phyloP scores from a whole-genome alignment of 345 rosid genomes.

The Turritis glabra region DNA sequence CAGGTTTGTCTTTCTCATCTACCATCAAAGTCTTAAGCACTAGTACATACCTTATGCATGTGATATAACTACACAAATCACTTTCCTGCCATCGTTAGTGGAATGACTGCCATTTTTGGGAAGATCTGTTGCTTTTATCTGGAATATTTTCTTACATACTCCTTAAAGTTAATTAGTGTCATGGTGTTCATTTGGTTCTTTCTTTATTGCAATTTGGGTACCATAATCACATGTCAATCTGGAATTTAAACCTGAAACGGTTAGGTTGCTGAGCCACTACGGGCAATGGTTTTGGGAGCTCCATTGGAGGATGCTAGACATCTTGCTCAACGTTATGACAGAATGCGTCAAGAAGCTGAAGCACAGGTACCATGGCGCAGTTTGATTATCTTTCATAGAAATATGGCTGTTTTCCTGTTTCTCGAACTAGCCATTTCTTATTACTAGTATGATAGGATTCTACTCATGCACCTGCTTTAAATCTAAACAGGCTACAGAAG shows the following conservation, averaged over 20 bases:
- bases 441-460: conserved; percentile 9
- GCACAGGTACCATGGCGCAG: conserved; percentile 67
- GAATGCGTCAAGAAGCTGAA: conserved; percentile 97
- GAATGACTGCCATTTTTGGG: background rate
- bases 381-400: background rate
- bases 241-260: background rate
- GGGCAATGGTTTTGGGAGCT: conserved; percentile 95
- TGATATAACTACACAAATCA: background rate
- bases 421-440: background rate
- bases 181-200: conserved; percentile 5
- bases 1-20: conserved; percentile 57
- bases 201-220: conserved; percentile 12
- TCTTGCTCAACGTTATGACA: conserved; percentile 97
- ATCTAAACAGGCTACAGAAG: conserved; percentile 87
- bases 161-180: background rate
- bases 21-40: background rate
- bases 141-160: background rate
- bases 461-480: conserved; percentile 27
- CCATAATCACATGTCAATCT: conserved; percentile 6
- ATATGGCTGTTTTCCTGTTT: conserved; percentile 6
- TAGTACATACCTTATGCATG: background rate
- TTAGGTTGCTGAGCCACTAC: conserved; percentile 94
- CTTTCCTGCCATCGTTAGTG: background rate
- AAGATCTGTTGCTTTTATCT: background rate
- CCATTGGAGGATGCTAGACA: conserved; percentile 97